Percentiles rank a stretch among this genome's conserved stretches.
Conservation (phyloP, 306 rosid species). For the Cajanus cajan region DNA sequence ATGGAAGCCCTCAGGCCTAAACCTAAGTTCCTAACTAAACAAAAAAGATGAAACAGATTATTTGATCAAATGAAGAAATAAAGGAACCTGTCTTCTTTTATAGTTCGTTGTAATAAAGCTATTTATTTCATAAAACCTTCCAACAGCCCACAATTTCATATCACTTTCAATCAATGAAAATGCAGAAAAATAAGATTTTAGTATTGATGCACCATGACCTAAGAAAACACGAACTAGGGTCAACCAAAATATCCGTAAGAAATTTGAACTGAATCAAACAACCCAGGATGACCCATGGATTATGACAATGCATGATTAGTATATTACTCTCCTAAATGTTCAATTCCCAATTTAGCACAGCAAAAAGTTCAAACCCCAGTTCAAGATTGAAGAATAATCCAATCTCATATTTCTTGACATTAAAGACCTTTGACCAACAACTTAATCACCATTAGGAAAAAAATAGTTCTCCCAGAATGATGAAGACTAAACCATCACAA, state of each 20-base stretch:
- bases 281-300: neutral
- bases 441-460: neutral
- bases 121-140: neutral
- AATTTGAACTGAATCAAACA: neutral
- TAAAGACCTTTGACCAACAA: conserved; percentile 20
- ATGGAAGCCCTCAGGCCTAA: neutral
- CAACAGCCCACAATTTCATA: neutral
- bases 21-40: neutral
- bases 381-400: conserved; percentile 15
- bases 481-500: neutral
- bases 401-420: neutral
- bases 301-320: conserved; percentile 11
- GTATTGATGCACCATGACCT: neutral
- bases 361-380: neutral
- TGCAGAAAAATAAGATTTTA: neutral
- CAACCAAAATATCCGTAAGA: neutral
- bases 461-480: neutral
- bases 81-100: neutral
- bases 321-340: neutral
- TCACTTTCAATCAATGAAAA: neutral
- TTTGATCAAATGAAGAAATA: neutral
- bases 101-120: neutral
- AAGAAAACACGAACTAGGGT: neutral
- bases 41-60: neutral
- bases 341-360: neutral